Evolutionary conservation across 306 rosid species (phyloP), one percentile per base, ranked within the genome.

Genomic region (Trifolium fragiferum): DNA sequence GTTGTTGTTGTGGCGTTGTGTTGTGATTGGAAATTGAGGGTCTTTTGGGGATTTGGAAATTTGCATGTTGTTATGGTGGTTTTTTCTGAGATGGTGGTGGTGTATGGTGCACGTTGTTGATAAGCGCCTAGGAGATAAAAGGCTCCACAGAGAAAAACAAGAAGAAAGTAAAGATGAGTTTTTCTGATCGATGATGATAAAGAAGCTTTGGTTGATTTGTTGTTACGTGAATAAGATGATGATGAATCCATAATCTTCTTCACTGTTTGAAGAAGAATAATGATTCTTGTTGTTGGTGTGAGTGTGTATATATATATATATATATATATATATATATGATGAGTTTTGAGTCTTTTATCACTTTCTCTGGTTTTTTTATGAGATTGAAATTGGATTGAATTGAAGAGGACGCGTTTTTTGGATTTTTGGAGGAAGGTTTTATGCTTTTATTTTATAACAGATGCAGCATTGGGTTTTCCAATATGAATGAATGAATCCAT

Each of bases 111-210:
- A 40, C 73, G 38, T 16, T 69, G 84, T 32, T 71, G 85, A 63
- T 83, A 85, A 19, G 81, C 71, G 19, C 93, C 92, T 61, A 88
- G 43, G 58, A 81, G 51, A 84, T 87, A 92, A 0, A 86, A 88
- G 69, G 38, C 54, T 53, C 75, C 50, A 70, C 88, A 92, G 68
- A 90, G 92, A 77, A 89, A 35, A 80, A 74, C 55, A 46, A 88
- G 0, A 37, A 85, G 53, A 5, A 78, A 5, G 74, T 59, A 84
- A 37, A 81, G 20, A 13, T 77, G 68, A 79, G 68, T 20, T 82
- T 73, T 91, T 27, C 32, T 65, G 27, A 13, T 1, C 5, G 35
- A 13, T 12, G 37, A 54, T 4, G 38, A 13, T 0, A 33, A 7
- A 7, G 40, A 37, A 6, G 64, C 14, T 35, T 37, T 41, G 5